phyloP scores from a whole-genome alignment of 1,139 yeast genomes.

The Hyphopichia burtonii region DNA sequence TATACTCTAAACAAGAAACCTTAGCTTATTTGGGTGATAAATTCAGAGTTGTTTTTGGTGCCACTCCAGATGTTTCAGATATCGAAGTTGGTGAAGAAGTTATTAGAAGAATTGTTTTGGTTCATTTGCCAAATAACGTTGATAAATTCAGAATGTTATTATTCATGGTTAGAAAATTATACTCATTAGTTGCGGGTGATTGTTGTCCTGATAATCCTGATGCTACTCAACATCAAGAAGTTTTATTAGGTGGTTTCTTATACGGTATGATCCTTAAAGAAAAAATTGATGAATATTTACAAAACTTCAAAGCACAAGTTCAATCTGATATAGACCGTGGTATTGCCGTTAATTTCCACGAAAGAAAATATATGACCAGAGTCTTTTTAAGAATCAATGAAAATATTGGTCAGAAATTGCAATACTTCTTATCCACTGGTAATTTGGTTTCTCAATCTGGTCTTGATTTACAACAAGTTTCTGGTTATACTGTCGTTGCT shows the following conservation, averaged over 20 bases:
- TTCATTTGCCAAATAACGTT: constrained; percentile 67
- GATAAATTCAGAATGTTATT: constrained; percentile 86
- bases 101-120: constrained; percentile 79
- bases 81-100: constrained; percentile 89
- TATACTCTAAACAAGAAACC: constrained; percentile 82
- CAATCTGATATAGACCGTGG: constrained; percentile 82
- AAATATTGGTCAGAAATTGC: constrained; percentile 91
- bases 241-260: constrained; percentile 89
- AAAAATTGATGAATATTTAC: constrained; percentile 90
- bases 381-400: constrained; percentile 82
- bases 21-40: constrained; percentile 93
- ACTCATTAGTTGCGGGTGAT: constrained; percentile 93
- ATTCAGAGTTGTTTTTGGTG: constrained; percentile 89
- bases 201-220: constrained; percentile 98
- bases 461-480: constrained; percentile 94
- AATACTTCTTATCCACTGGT: constrained; percentile 95
- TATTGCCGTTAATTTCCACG: constrained; percentile 78
- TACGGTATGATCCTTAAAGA: constrained; percentile 97
- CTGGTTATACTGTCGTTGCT: constrained; percentile 98
- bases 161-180: constrained; percentile 93
- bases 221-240: constrained; percentile 99
- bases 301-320: constrained; percentile 68
- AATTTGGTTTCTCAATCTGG: constrained; percentile 96
- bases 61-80: constrained; percentile 85
- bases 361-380: constrained; percentile 77